Conservation (phyloP, 768 basidiomycete genomes). For the Galerina sulciceps region DNA sequence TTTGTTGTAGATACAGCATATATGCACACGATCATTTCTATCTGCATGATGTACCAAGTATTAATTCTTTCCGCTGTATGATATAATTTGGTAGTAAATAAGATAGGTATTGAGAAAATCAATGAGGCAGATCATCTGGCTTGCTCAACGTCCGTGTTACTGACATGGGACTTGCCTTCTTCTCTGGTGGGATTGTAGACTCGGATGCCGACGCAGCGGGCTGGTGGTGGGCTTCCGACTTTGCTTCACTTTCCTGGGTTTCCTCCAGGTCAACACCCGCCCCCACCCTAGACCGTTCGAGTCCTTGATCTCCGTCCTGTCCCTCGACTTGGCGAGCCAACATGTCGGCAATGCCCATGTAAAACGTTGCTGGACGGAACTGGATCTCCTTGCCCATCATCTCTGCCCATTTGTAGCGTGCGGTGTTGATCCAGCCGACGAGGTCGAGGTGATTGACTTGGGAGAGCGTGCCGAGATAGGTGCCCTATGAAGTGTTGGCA, state of each 20-base stretch:
- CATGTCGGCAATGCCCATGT: conserved; percentile 81
- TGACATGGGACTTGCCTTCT: neutral
- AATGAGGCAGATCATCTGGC: neutral
- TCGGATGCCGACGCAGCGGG: no score
- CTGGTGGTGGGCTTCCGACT: neutral
- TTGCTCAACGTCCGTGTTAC: conserved; percentile 6
- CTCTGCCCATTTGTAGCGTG: conserved; percentile 87
- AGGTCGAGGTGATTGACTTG: conserved; percentile 92
- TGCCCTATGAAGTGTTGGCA: conserved; percentile 56
- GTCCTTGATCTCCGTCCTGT: conserved; percentile 21
- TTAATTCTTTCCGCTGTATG: neutral
- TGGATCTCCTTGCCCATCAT: conserved; percentile 89
- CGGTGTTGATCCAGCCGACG: conserved; percentile 92
- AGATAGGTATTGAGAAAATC: neutral
- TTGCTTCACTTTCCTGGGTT: neutral
- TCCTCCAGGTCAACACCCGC: conserved; percentile 19
- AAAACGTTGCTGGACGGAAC: conserved; percentile 92
- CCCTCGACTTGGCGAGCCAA: conserved; percentile 80
- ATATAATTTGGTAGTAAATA: neutral
- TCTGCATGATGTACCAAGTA: neutral
- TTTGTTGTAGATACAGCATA: neutral
- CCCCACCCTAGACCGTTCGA: neutral
- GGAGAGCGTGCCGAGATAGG: conserved; percentile 90
- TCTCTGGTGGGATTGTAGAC: neutral
- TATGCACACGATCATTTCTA: neutral